Conservation (phyloP, 441 rosid genomes). For the Syzygium malaccense region DNA sequence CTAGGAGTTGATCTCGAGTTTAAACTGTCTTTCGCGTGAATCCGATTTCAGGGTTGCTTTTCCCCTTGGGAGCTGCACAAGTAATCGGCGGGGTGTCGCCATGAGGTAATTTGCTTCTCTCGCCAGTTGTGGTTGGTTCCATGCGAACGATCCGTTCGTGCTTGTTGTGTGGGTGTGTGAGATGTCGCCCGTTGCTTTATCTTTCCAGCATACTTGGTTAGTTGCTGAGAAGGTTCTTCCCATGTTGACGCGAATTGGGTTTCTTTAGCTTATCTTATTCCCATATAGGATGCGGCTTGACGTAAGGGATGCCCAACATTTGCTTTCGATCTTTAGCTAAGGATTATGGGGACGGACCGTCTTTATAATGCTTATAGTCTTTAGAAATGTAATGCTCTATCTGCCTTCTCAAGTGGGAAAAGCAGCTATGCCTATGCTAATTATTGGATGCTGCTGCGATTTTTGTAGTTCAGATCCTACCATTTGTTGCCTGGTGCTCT, state of each 20-base stretch:
- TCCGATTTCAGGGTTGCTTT: not conserved
- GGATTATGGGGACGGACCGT: not conserved
- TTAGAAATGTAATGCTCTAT: not conserved
- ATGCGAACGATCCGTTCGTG: not conserved
- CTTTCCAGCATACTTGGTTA: not conserved
- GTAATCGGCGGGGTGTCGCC: not conserved
- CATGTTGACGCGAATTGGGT: not conserved
- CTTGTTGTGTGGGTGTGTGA: not conserved
- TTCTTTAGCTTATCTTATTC: not conserved
- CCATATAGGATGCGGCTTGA: not conserved
- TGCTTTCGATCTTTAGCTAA: not conserved
- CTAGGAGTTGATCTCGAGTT: not conserved
- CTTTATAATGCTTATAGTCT: not conserved
- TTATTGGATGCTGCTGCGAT: not conserved
- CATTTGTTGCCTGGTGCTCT: not conserved
- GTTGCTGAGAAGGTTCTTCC: not conserved
- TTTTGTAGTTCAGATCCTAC: not conserved
- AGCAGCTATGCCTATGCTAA: not conserved
- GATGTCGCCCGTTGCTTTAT: not conserved
- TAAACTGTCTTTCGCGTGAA: not conserved
- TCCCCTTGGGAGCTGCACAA: not conserved
- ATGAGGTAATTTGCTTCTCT: not conserved
- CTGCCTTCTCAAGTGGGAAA: not conserved
- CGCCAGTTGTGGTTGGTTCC: not conserved
- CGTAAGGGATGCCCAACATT: not conserved